Evolutionary conservation across 129 eudicot genomes (phyloP), one percentile per base, ranked within the genome.

Genomic region (Flaveria ramosissima): DNA sequence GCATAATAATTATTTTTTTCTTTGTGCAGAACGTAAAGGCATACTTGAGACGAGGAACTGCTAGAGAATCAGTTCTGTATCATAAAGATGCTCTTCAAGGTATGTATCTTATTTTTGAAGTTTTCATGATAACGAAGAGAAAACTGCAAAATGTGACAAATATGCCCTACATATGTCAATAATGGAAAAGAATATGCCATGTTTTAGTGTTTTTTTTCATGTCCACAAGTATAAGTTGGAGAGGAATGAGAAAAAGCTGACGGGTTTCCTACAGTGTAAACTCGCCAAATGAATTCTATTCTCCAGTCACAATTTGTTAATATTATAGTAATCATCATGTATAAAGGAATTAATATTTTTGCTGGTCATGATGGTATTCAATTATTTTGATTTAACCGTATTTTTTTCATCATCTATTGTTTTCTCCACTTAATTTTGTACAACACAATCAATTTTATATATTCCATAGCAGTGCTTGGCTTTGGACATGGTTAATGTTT

Each of bases 51-150:
- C 85, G 98, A 80, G 98, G 98, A 60, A 85, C 95, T n/a, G 97
- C 98, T 67, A 88, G 90, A 76, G 98, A 93, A 80, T 88, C 91
- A 24, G 89, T 86, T 80, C 80, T 88, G 5, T 79, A 74, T 67
- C 62, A 88, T 68, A 93, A 83, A 80, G 97, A 88, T 79, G 97
- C 98, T 82, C 92, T 89, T 80, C 87, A 86, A 93, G 98, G 98
- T 93, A 52, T 66, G 83, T 53, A 23, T 39, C 51, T 52, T 75
- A 4, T 27, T 51, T n/a, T 65, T 9, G 23, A 64, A 59, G 30
- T 30, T 78, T 47, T 20, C 24, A 36, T 27, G 5, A 59, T 39
- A 76, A 50, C 6, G 45, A 45, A n/a, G n/a, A n/a, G n/a, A n/a
- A 43, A 43, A n/a, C 17, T 68, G 51, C 30, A 45, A 14, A 47